Percentiles rank a stretch among this genome's conserved stretches.
Conservation (phyloP, 805 yeast genomes). For the Jamesozyma piceae region DNA sequence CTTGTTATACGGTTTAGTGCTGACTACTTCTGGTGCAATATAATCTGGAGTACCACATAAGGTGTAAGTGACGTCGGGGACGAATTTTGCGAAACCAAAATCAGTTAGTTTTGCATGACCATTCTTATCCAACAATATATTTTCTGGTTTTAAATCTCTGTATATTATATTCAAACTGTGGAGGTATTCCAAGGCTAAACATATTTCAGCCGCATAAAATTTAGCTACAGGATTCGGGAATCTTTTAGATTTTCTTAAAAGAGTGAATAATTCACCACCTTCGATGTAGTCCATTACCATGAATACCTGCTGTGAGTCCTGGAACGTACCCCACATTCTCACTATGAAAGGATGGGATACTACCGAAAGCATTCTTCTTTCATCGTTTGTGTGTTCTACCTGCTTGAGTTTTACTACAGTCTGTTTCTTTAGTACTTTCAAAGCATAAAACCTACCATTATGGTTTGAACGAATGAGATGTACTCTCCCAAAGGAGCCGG, state of each 20-base stretch:
- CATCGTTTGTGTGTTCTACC: constrained; percentile 91
- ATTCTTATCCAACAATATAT: constrained; percentile 72
- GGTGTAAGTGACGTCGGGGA: constrained; percentile 82
- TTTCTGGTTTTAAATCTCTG: constrained; percentile 89
- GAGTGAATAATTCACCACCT: constrained; percentile 84
- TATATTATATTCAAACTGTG: constrained; percentile 80
- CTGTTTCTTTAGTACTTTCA: constrained; percentile 79
- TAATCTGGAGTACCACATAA: constrained; percentile 93
- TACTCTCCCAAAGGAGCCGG: constrained; percentile 91
- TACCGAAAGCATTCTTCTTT: constrained; percentile 71
- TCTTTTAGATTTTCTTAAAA: constrained; percentile 75
- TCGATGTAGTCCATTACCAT: constrained; percentile 95
- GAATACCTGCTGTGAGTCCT: constrained; percentile 69
- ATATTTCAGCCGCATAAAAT: constrained; percentile 87
- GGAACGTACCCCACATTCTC: constrained; percentile 94
- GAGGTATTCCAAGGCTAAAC: constrained; percentile 73
- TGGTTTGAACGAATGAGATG: constrained; percentile 80
- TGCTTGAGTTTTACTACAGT: constrained; percentile 87
- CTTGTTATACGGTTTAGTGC: constrained; percentile 86
- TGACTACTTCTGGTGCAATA: constrained; percentile 91
- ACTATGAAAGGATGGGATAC: constrained; percentile 85
- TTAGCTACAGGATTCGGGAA: constrained; percentile 96
- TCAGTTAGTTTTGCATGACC: constrained; percentile 93
- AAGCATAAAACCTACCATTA: constrained; percentile 82
- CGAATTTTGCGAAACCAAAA: constrained; percentile 92